phyloP scores from a whole-genome alignment of 2,329 filamentous ascomycete genomes.

The Apiospora saccharicola region DNA sequence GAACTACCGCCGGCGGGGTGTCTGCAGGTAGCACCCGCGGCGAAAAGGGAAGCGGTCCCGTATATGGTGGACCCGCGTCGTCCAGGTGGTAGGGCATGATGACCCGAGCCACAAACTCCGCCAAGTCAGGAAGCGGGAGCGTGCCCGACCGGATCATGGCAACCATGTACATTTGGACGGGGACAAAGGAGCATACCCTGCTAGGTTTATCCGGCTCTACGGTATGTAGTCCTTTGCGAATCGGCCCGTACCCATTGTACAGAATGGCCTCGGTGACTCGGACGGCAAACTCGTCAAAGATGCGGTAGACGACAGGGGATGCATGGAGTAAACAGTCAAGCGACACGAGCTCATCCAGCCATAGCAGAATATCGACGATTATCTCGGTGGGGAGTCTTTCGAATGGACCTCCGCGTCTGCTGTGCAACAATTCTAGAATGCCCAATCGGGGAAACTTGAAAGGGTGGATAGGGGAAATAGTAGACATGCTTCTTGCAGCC shows the following conservation, averaged over 20 bases:
- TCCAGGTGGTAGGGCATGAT: background rate
- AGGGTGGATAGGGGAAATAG: background rate
- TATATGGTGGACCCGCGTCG: background rate
- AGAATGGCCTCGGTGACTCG: constrained; percentile 5
- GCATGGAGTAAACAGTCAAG: background rate
- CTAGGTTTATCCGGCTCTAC: too few relatives aligned
- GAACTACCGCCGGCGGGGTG: background rate
- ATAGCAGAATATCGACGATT: background rate
- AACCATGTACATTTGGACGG: background rate
- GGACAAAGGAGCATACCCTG: too few relatives aligned
- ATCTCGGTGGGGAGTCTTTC: background rate
- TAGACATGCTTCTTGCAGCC: background rate
- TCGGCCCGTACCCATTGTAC: background rate
- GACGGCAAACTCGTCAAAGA: background rate
- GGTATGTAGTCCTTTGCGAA: background rate
- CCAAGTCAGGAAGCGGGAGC: background rate
- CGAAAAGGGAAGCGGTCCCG: background rate
- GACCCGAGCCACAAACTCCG: background rate
- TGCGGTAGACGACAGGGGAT: constrained; percentile 12
- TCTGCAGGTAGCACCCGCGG: background rate
- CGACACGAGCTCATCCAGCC: background rate
- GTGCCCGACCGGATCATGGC: constrained; percentile 1
- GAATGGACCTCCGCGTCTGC: background rate
- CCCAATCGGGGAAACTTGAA: background rate
- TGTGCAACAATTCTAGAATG: background rate